Percentiles rank a stretch among this genome's conserved stretches.
Evolutionary conservation across 495 filamentous ascomycete species (phyloP).

Genomic region (Neurospora sp.): DNA sequence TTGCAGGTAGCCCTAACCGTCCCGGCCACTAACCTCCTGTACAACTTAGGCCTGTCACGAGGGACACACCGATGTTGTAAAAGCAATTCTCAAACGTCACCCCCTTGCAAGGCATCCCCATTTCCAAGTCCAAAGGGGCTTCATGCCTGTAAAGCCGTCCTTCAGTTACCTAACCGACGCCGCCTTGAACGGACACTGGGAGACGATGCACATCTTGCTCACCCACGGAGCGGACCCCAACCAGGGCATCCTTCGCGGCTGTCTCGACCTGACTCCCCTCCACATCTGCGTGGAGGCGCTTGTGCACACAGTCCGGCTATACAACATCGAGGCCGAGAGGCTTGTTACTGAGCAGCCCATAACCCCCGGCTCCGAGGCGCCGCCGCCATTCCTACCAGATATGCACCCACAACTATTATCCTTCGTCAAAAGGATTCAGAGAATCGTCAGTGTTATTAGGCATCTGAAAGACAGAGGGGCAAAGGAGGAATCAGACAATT

Average conservation of each 20-base stretch:
- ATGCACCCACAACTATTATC: background rate
- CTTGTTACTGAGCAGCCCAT: background rate
- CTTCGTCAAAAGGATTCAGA: background rate
- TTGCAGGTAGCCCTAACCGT: background rate
- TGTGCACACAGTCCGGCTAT: background rate
- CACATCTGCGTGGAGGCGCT: background rate
- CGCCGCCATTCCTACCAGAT: background rate
- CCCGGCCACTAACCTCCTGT: background rate
- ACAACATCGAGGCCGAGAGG: background rate
- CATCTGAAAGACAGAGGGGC: background rate
- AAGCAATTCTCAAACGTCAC: background rate
- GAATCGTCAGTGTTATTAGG: background rate
- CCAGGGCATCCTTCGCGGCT: background rate
- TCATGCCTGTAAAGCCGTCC: background rate
- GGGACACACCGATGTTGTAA: background rate
- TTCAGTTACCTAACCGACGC: background rate
- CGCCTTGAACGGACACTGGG: background rate
- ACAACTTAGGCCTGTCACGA: background rate
- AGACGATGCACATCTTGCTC: background rate
- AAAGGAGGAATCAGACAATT: background rate
- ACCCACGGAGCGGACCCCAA: background rate
- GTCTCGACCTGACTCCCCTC: background rate
- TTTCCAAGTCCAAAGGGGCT: background rate
- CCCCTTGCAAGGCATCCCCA: background rate
- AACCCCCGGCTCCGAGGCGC: background rate